Conservation (phyloP, 2,329 filamentous ascomycete genomes). For the Pleoardoris graminearum region DNA sequence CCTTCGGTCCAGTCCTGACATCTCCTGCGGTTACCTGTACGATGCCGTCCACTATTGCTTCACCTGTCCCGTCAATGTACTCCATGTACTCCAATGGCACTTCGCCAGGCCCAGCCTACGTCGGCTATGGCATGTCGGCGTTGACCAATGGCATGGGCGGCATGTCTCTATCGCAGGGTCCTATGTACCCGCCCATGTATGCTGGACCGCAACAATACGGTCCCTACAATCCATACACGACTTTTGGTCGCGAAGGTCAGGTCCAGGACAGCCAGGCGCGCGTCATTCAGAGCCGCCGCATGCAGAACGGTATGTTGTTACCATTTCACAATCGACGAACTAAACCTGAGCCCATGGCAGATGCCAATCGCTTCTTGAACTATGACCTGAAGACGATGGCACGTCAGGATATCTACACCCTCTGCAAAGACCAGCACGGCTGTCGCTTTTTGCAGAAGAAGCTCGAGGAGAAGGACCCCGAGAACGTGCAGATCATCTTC, state of each 20-base stretch:
- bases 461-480: conserved; percentile 82
- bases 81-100: conserved; percentile 20
- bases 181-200: conserved; percentile 3
- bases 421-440: conserved; percentile 98
- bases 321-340: neutral
- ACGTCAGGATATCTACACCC: conserved; percentile 76
- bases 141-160: conserved; percentile 70
- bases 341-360: conserved; percentile 21
- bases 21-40: conserved; percentile 26
- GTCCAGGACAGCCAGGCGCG: conserved; percentile 75
- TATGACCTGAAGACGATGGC: conserved; percentile 77
- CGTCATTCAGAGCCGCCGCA: conserved; percentile 74
- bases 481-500: conserved; percentile 91
- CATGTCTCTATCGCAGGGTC: conserved; percentile 48
- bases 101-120: conserved; percentile 44
- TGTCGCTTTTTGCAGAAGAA: conserved; percentile 97
- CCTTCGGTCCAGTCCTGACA: conserved; percentile 70
- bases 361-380: conserved; percentile 76
- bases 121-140: conserved; percentile 63
- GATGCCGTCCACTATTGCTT: conserved; percentile 27
- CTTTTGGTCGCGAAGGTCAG: conserved; percentile 51
- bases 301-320: conserved; percentile 67
- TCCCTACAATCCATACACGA: conserved; percentile 36
- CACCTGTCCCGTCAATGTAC: conserved; percentile 41
- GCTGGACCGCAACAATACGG: conserved; percentile 3